Base-by-base conservation (phyloP, 257 asterid genomes). In the Oldenlandia corymbosa region DNA sequence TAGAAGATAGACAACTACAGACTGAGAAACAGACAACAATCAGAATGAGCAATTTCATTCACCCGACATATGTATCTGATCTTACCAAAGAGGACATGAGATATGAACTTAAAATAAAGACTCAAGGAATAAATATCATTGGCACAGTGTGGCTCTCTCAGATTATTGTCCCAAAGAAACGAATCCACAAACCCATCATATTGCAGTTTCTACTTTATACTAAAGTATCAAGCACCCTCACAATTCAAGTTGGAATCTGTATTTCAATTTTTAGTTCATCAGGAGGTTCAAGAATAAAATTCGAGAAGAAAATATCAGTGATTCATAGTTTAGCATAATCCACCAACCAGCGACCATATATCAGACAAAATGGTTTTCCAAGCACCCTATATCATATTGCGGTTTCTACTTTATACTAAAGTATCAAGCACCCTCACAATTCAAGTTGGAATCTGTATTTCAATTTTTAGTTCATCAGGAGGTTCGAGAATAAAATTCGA, bases 1-100 rank as follows among this genome's bases (percentile, higher is more conserved):
- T 50, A 92, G 81, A 75, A 84, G 91, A 81, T 92, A 92, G 84
- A 92, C 85, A 62, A 92, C 86, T 70, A 78, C 68, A 74, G 85
- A 75, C 99, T 92, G 53, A 63, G 71, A 65, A 74, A 52, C 20
- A 51, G 52, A 61, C 21, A 27, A 70, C 61, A 65, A 59, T 64
- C 43, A 64, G 54, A 36, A 67, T 53, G 60, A 61, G 30, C 58
- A 49, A 60, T 52, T 66, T 62, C 51, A 26, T 18, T 31, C 30
- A n/a, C 11, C 31, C 31, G 3, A 39, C 64, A 41, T 23, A 59
- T 34, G 5, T 2, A 23, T 12, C 21, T 13, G 14, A 13, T 32
- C 39, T 58, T 32, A 45, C 51, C 69, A 52, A 51, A 52, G 52
- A 7, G 52, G 23, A 52, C 20, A 39, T 10, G 5, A 26, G 60